Conservation (phyloP, 257 asterid genomes). For the Ocimum tenuiflorum region DNA sequence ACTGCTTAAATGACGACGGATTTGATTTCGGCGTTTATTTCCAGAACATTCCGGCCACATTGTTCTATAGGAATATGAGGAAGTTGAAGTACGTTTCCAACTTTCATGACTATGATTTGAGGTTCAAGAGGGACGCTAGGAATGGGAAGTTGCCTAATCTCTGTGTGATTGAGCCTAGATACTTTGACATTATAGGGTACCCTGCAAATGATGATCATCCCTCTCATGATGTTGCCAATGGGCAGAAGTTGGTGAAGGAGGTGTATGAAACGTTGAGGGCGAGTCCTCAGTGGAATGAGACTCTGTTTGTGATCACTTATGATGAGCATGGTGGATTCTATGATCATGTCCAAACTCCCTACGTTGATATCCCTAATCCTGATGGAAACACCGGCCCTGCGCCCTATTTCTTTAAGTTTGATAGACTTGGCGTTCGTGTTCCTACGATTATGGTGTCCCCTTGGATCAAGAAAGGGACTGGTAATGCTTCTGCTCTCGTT, state of each 20-base stretch:
- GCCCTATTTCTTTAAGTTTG: slow-evolving; percentile 59
- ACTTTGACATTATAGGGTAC: slow-evolving; percentile 41
- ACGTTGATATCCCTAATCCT: slow-evolving; percentile 50
- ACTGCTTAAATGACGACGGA: slow-evolving; percentile 43
- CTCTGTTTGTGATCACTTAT: slow-evolving; percentile 44
- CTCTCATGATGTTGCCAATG: slow-evolving; percentile 64
- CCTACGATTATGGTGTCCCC: slow-evolving; percentile 76
- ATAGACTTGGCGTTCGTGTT: slow-evolving; percentile 71
- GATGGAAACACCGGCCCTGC: slow-evolving; percentile 69
- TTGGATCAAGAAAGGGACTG: slow-evolving; percentile 76
- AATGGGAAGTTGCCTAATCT: slow-evolving; percentile 51
- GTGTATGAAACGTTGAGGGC: slow-evolving; percentile 56
- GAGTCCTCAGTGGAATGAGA: slow-evolving; percentile 69
- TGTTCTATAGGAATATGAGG: slow-evolving; percentile 55
- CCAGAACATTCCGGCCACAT: slow-evolving; percentile 46
- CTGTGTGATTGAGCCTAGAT: slow-evolving; percentile 59
- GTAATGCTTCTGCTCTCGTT: not conserved
- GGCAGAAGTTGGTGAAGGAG: slow-evolving; percentile 64
- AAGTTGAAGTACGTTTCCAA: slow-evolving; percentile 48
- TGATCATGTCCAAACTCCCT: slow-evolving; percentile 75
- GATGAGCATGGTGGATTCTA: slow-evolving; percentile 78
- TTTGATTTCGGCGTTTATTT: slow-evolving; percentile 52
- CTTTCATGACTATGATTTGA: slow-evolving; percentile 44
- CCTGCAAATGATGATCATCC: slow-evolving; percentile 78
- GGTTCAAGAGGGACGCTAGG: slow-evolving; percentile 55